Conservation (phyloP, 176 grass and related monocot genomes). For the Ensete glaucum region DNA sequence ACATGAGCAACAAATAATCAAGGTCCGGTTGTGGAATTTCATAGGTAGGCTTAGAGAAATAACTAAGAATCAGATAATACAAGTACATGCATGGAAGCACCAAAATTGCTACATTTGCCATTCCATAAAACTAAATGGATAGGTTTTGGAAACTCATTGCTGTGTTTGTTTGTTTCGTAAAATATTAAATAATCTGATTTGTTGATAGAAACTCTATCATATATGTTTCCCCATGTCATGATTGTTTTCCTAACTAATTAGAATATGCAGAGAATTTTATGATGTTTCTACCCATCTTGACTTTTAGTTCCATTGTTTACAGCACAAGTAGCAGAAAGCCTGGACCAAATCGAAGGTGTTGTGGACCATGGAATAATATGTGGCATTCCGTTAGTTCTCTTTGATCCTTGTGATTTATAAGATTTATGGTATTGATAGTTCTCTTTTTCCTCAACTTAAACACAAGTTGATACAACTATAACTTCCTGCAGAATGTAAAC, state of each 20-base stretch:
- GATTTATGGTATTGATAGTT: not conserved
- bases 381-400: constrained; percentile 42
- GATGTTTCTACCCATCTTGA: not conserved
- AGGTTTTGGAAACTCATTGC: too few species aligned
- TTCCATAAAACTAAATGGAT: too few species aligned
- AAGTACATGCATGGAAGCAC: too few species aligned
- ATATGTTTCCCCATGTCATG: too few species aligned
- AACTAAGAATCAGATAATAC: not conserved
- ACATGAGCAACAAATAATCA: not conserved
- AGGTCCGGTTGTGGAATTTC: too few species aligned
- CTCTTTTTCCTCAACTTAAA: not conserved
- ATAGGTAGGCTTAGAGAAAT: too few species aligned
- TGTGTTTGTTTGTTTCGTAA: too few species aligned
- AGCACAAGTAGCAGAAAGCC: constrained; percentile 71
- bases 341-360: constrained; percentile 49
- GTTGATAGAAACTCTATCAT: too few species aligned
- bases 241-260: too few species aligned
- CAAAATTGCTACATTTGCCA: too few species aligned
- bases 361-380: constrained; percentile 82
- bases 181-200: too few species aligned
- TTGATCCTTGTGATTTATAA: not conserved
- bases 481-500: not conserved
- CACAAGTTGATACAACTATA: not conserved
- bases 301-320: not conserved
- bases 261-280: too few species aligned